phyloP scores from a whole-genome alignment of 179 eudicot species.

The Pouteria campechiana region DNA sequence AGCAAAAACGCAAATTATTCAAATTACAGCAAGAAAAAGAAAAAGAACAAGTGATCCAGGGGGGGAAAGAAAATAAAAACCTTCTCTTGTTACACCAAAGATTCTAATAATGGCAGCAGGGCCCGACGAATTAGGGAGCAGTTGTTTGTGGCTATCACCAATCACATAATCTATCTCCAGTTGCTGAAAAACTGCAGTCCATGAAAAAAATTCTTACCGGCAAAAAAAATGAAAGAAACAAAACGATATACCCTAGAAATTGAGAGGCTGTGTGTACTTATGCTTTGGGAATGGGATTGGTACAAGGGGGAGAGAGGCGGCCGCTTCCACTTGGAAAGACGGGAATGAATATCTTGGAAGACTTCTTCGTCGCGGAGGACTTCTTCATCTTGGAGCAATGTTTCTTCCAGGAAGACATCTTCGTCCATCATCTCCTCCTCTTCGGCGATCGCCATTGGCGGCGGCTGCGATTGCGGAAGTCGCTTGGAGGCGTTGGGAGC shows the following conservation, averaged over 20 bases:
- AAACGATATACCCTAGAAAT: neutral
- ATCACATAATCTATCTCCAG: constrained; percentile 88
- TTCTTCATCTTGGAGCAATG: constrained; percentile 50
- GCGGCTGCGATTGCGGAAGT: constrained; percentile 17
- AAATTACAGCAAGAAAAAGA: neutral
- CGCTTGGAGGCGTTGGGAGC: constrained; percentile 5
- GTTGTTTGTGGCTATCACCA: constrained; percentile 58
- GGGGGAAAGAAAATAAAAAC: constrained; percentile 15
- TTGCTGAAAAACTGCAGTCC: constrained; percentile 68
- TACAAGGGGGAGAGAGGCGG: constrained; percentile 38
- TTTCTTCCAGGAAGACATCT: constrained; percentile 69
- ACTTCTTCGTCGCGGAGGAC: constrained; percentile 53
- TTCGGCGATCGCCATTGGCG: constrained; percentile 39
- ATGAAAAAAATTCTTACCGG: neutral
- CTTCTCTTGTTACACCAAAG: constrained; percentile 86
- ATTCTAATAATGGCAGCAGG: constrained; percentile 81
- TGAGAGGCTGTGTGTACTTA: constrained; percentile 23
- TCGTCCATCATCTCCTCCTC: constrained; percentile 85
- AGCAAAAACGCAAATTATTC: constrained; percentile 1
- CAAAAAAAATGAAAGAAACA: neutral
- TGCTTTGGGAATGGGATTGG: constrained; percentile 27
- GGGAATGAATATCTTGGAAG: constrained; percentile 33
- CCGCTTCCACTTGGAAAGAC: constrained; percentile 77
- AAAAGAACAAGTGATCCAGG: too few species aligned
- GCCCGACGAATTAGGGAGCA: constrained; percentile 58